These are phyloP conservation scores for Aspergillus brasiliensis DNA, from an alignment of 2,329 filamentous ascomycete species.

Conservation along the genomic window DNA sequence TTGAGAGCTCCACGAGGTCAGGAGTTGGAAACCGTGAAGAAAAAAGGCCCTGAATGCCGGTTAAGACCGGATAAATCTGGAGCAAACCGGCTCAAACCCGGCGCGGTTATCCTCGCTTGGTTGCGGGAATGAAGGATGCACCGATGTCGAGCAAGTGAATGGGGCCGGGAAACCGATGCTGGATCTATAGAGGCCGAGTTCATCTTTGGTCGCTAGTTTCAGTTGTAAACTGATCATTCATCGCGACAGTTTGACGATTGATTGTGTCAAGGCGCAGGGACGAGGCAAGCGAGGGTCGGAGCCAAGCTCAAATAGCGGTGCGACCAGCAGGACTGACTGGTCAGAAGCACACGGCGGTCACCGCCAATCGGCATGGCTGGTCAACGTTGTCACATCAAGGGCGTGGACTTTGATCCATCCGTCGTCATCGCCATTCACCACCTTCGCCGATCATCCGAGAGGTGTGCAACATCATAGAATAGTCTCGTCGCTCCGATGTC, in stretches of 20 bases:
- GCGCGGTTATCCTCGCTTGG: conserved; percentile 4
- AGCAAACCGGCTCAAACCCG: not conserved
- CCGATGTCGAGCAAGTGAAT: no score
- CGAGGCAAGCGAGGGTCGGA: not conserved
- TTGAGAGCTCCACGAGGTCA: not conserved
- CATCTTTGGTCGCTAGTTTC: no score
- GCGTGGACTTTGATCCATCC: not conserved
- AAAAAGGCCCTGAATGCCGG: not conserved
- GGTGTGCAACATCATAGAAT: no score
- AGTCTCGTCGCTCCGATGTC: not conserved
- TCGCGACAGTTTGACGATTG: no score
- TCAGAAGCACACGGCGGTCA: not conserved
- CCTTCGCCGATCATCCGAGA: not conserved
- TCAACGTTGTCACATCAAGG: not conserved
- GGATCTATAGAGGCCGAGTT: no score
- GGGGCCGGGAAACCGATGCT: no score
- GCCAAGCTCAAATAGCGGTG: not conserved
- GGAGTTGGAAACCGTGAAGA: not conserved
- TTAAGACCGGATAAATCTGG: conserved; percentile 4
- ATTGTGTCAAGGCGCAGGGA: no score
- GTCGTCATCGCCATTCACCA: not conserved
- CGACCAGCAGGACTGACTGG: not conserved
- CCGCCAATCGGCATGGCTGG: not conserved
- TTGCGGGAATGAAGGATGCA: not conserved
- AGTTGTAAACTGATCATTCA: no score